Evolutionary conservation across 2,329 filamentous ascomycete genomes (phyloP), one percentile per base, ranked within the genome.

Genomic region (Samsoniella hepiali): DNA sequence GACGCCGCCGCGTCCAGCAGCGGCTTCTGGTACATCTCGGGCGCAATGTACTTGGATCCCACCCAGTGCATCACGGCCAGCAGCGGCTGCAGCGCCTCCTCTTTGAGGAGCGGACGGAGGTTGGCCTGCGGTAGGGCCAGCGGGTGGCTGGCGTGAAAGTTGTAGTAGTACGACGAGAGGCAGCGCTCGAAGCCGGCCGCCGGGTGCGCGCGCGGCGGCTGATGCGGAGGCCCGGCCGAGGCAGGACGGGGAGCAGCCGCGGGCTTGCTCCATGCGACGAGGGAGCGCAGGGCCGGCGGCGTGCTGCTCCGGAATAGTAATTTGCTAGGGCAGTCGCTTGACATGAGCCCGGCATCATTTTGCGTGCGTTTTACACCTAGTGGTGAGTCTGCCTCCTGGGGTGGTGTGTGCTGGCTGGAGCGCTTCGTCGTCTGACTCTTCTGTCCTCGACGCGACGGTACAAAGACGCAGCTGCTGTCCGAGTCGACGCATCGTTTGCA

Each of bases 21-120:
- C 34, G 9, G 29, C 7, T 2, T 5, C 11, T 63, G 53, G 3
- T 22, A 44, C 42, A 10, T 11, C n/a, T 57, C 53, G 2, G 61
- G 45, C 7, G 53, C 42, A n/a, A 38, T 50, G n/a, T 57, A 63
- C 6, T 51, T 27, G 5, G 61, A 57, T 2, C 61, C 61, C 3
- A 63, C 45, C 61, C 61, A 63, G 1, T 54, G 53, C 61, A 63
- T 63, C 15, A 47, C 61, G 6, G 53, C 53, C 15, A 63, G 45
- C 15, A 63, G 13, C 4, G 61, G 61, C 44, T 51, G 61, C 15
- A 63, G 7, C 10, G 51, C 32, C 8, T 51, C 45, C 11, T 58
- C 61, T 22, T 63, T 58, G 32, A n/a, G 17, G 22, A 57, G 45
- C 10, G 17, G 36, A 2, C 6, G 40, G 7, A 63, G 17, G 10